Evolutionary conservation across 1,284 basidiomycete genomes (phyloP), one percentile per base, ranked within the genome.

Genomic region (Melampsora americana): DNA sequence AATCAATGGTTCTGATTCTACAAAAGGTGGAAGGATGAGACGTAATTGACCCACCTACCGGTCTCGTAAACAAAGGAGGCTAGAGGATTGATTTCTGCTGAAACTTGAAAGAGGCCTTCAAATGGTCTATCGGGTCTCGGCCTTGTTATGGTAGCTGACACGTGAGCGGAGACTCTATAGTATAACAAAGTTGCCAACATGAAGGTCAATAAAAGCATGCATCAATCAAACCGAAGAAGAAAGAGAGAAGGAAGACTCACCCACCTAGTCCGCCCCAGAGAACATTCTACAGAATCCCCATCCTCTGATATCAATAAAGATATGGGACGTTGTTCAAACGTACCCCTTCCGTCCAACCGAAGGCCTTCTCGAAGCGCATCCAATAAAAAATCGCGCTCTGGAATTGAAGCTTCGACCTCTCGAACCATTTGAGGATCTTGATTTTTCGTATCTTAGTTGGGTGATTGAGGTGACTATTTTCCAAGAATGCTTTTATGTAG

Each of bases 11-110:
- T 46, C 46, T 60, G 12, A 23, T 18, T 56, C 9, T 74, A 61
- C 44, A 35, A 70, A 72, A 48, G 30, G 20, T 35, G 61, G 20
- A 14, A 66, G 18, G n/a, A 44, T 42, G 6, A 28, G 48, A 20
- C 14, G 59, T 12, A 30, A 1, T 3, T 9, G 83, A 89, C 91
- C 87, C 87, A 93, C 84, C 84, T 78, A 16, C 92, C 92, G 77
- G 88, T 84, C 85, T 98, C 95, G 83, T 93, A 96, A 79, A 93
- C 90, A 78, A 86, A 89, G 20, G 91, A 91, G 1, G 95, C 94
- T 92, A 98, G 95, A 7, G 95, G 92, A 20, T 90, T 92, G 78
- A 98, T 90, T 84, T 99, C 95, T 14, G 92, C 92, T 78, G 92
- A 89, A 78, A 99, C 90, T 7, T 89, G 88, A 73, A 98, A 87